phyloP scores from a whole-genome alignment of 2,329 filamentous ascomycete genomes.

The Aspergillus udagawae region DNA sequence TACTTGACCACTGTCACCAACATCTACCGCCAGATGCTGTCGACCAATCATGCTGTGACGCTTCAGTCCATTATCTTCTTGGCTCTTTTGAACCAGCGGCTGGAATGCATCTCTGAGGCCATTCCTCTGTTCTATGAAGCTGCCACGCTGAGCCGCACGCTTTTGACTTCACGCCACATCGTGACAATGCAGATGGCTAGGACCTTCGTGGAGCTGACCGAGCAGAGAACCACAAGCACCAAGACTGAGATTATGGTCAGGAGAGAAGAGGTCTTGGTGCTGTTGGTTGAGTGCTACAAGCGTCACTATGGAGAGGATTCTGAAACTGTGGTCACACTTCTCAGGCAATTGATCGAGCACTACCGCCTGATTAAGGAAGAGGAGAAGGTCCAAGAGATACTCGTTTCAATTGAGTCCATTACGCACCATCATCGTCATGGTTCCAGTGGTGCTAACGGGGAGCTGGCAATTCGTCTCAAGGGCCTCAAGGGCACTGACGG shows the following conservation, averaged over 20 bases:
- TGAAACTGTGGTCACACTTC: constrained; percentile 42
- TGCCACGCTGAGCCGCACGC: constrained; percentile 32
- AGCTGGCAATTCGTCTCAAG: constrained; percentile 5
- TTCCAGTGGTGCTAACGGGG: constrained; percentile 22
- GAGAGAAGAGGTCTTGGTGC: constrained; percentile 43
- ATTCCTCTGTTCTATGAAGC: constrained; percentile 42
- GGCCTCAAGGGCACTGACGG: neutral
- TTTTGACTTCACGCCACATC: constrained; percentile 39
- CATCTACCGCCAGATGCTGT: constrained; percentile 30
- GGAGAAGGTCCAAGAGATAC: constrained; percentile 39
- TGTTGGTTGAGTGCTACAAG: constrained; percentile 47
- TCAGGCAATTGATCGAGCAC: constrained; percentile 43
- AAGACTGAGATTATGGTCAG: constrained; percentile 32
- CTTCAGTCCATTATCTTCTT: constrained; percentile 36
- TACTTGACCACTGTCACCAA: constrained; percentile 28
- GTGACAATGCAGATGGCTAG: constrained; percentile 44
- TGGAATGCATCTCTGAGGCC: constrained; percentile 21
- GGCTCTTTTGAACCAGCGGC: constrained; percentile 40
- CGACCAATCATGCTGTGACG: constrained; percentile 41
- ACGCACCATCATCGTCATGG: constrained; percentile 12
- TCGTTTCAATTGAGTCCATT: constrained; percentile 16
- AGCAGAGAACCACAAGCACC: constrained; percentile 20
- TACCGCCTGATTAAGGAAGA: constrained; percentile 47
- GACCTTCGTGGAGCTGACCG: constrained; percentile 44
- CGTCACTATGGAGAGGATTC: constrained; percentile 44